Evolutionary conservation across 106 monocot species (phyloP).

Genomic region (Xerophyta viscosa): DNA sequence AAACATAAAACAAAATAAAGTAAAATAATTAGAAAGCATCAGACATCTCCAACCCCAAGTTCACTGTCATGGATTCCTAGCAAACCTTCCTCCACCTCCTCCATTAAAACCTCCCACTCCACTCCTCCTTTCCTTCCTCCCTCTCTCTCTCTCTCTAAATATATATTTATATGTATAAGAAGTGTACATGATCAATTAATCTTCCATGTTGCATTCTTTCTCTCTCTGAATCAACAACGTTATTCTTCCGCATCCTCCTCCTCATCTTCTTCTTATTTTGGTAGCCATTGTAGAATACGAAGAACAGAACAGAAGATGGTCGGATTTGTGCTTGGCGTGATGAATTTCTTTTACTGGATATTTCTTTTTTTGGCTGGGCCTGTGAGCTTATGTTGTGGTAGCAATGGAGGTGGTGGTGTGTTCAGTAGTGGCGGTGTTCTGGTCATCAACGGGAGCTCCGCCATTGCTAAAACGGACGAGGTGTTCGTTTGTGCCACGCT

Average conservation of each 20-base stretch:
- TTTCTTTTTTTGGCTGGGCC: constrained; percentile 19
- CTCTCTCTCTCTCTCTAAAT: neutral
- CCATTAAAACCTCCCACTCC: neutral
- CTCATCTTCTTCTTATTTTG: neutral
- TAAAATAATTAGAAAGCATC: too few species aligned
- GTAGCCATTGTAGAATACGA: neutral
- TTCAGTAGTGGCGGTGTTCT: constrained; percentile 16
- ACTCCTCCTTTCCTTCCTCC: neutral
- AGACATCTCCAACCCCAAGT: neutral
- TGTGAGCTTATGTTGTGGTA: constrained; percentile 2
- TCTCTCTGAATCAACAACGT: neutral
- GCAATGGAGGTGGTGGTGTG: constrained; percentile 9
- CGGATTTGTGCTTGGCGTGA: constrained; percentile 9
- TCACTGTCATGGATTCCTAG: constrained; percentile 9
- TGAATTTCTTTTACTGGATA: constrained; percentile 26
- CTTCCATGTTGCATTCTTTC: neutral
- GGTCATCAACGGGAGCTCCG: constrained; percentile 33
- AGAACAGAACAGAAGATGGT: constrained; percentile 13
- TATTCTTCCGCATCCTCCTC: neutral
- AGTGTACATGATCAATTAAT: too few species aligned
- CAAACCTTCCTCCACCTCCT: neutral
- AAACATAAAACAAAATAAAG: too few species aligned
- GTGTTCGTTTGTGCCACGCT: constrained; percentile 87
- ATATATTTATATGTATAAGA: too few species aligned
- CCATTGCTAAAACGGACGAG: constrained; percentile 57